Conservation (phyloP, 2,329 filamentous ascomycete genomes). For the Xylaria polymorpha region DNA sequence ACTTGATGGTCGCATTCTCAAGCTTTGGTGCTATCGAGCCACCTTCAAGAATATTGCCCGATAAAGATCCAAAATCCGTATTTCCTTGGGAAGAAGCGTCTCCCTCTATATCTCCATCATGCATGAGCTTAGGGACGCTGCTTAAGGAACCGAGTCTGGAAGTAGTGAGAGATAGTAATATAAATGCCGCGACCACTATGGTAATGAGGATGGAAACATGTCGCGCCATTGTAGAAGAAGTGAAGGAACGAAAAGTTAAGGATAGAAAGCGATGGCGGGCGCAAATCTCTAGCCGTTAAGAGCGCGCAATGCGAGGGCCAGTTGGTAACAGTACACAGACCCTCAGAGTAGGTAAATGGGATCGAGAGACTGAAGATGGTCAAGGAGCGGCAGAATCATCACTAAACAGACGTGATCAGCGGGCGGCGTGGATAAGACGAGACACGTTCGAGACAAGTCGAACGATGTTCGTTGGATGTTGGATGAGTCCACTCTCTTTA, state of each 20-base stretch:
- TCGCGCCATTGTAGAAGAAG: slow-evolving; percentile 59
- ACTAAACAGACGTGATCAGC: slow-evolving; percentile 23
- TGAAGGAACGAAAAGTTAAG: slow-evolving; percentile 2
- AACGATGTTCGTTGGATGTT: slow-evolving; percentile 17
- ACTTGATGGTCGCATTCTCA: slow-evolving; percentile 85
- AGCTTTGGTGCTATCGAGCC: slow-evolving; percentile 82
- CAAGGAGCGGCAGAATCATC: slow-evolving; percentile 35
- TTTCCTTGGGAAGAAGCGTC: slow-evolving; percentile 40
- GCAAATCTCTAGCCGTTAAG: not conserved
- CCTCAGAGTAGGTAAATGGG: not conserved
- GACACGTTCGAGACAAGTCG: slow-evolving; percentile 26
- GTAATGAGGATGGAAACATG: slow-evolving; percentile 66
- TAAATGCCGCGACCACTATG: slow-evolving; percentile 65
- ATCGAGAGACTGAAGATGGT: slow-evolving; percentile 18
- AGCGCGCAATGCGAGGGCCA: not conserved
- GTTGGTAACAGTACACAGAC: not conserved
- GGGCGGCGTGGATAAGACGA: slow-evolving; percentile 19
- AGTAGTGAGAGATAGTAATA: slow-evolving; percentile 66
- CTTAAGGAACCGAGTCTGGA: slow-evolving; percentile 59
- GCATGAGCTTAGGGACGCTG: slow-evolving; percentile 41
- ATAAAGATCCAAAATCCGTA: slow-evolving; percentile 57
- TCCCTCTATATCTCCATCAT: slow-evolving; percentile 36
- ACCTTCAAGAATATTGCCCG: slow-evolving; percentile 68
- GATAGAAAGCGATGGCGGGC: not conserved
- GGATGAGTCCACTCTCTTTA: slow-evolving; percentile 25